These are phyloP conservation scores for Chaetoscypha palmicola DNA, from an alignment of 2,329 filamentous ascomycete species.

Conservation along the genomic window DNA sequence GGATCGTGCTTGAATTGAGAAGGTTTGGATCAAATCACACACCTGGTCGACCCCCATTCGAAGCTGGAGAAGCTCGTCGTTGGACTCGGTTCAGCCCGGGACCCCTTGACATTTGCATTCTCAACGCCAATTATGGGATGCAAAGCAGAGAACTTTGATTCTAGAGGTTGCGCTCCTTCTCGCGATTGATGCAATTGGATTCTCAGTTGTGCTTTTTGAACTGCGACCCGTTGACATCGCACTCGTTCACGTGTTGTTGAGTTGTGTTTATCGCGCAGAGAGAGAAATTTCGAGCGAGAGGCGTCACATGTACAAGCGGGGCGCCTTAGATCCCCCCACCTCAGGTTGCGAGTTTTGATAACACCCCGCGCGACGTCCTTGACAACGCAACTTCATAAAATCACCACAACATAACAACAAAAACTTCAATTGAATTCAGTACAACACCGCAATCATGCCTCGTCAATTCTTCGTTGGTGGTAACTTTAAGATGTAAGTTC, in stretches of 20 bases:
- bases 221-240: too few relatives aligned
- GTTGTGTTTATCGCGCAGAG: not conserved
- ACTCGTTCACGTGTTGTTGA: not conserved
- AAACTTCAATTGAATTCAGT: not conserved
- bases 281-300: not conserved
- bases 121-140: not conserved
- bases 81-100: constrained; percentile 2
- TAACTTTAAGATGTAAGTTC: constrained; percentile 95
- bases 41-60: not conserved
- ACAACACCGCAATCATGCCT: constrained; percentile 52
- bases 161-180: too few relatives aligned
- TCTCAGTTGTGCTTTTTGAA: too few relatives aligned
- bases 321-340: not conserved
- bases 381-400: not conserved
- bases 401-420: not conserved
- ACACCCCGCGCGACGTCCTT: not conserved
- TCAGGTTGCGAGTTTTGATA: not conserved
- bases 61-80: not conserved
- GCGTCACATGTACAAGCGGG: not conserved
- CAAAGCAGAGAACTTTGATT: too few relatives aligned
- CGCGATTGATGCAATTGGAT: not conserved
- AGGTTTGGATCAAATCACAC: not conserved
- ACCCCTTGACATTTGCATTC: not conserved
- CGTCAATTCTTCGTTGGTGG: constrained; percentile 96
- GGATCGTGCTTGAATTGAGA: not conserved